Percentiles rank a stretch among this genome's conserved stretches.
Evolutionary conservation across 345 rosid species (phyloP).

Genomic region (Bruguiera gymnorhiza): DNA sequence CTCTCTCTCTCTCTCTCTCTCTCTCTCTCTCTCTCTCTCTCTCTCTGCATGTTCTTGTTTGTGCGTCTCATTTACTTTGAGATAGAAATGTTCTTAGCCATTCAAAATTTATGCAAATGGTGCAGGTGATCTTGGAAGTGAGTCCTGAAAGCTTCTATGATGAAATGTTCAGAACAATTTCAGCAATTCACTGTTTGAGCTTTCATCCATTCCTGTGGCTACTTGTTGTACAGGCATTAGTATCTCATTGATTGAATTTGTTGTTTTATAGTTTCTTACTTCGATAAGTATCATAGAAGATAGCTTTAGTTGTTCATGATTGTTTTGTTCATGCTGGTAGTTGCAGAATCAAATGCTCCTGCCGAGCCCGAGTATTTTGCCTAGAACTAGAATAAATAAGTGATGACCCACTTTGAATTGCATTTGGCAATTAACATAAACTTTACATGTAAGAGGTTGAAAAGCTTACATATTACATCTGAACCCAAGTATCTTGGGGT

Average conservation of each 20-base stretch:
- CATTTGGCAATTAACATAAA: not conserved
- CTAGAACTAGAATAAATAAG: not conserved
- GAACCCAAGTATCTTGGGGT: not conserved
- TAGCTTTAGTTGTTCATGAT: not conserved
- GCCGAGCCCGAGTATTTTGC: not conserved
- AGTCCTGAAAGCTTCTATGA: constrained; percentile 71
- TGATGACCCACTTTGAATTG: not conserved
- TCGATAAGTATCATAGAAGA: not conserved
- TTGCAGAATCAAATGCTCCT: not conserved
- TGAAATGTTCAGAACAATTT: constrained; percentile 66
- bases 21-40: too few relatives aligned
- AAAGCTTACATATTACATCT: not conserved
- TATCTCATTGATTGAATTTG: constrained; percentile 38
- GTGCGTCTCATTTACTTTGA: not conserved
- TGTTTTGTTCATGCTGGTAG: not conserved
- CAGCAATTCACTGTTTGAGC: constrained; percentile 60
- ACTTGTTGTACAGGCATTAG: constrained; percentile 76
- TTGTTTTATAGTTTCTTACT: not conserved
- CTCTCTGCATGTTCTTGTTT: too few relatives aligned
- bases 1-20: too few relatives aligned
- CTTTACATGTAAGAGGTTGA: not conserved
- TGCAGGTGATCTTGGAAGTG: constrained; percentile 88
- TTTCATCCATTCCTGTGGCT: constrained; percentile 83
- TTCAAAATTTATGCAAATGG: constrained; percentile 2
- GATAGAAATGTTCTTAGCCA: constrained; percentile 2